Evolutionary conservation across 148 eudicot genomes (phyloP), one percentile per base, ranked within the genome.

Genomic region (Silene latifolia): DNA sequence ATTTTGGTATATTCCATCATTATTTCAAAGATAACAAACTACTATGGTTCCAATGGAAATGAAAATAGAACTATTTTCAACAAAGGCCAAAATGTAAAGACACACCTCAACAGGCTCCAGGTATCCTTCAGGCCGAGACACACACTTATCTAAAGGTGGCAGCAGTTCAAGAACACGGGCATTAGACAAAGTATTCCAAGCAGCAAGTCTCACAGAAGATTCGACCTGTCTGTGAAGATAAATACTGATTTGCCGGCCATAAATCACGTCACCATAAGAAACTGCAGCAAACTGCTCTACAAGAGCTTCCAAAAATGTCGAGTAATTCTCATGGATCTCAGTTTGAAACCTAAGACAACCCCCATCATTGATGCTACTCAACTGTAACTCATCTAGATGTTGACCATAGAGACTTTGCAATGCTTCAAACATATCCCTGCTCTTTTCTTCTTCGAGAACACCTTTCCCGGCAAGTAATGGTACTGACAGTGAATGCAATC

Each of bases 251-350:
- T 95, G 99, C 56, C 97, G 77, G 23, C 91, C 96, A 70, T 76
- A 95, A 74, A 87, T 48, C 79, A 84, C 39, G 73, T 90, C 92
- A 76, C 99, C 99, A 81, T 89, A 95, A 24, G 99, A 95, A 54
- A 84, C 79, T 57, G 96, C 89, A 83, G 96, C 89, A 80, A 89
- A 92, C 81, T 92, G 97, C 82, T 92, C 99, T 78, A 87, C 88
- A 20, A 95, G 87, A 74, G 85, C 80, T 72, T 95, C 99, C 62
- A 95, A 64, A 70, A 92, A 95, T 64, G 91, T 88, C 39, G 90
- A 67, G 76, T 95, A 92, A 67, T 81, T 90, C 72, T 92, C 97
- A 74, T 92, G 91, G 74, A 95, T 86, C 65, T 89, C 91, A 42
- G 89, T 72, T 64, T 87, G 88, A 79, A 92, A 95, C 67, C 76